phyloP scores from a whole-genome alignment of 2,329 filamentous ascomycete genomes.

The Aspergillus alliaceus region DNA sequence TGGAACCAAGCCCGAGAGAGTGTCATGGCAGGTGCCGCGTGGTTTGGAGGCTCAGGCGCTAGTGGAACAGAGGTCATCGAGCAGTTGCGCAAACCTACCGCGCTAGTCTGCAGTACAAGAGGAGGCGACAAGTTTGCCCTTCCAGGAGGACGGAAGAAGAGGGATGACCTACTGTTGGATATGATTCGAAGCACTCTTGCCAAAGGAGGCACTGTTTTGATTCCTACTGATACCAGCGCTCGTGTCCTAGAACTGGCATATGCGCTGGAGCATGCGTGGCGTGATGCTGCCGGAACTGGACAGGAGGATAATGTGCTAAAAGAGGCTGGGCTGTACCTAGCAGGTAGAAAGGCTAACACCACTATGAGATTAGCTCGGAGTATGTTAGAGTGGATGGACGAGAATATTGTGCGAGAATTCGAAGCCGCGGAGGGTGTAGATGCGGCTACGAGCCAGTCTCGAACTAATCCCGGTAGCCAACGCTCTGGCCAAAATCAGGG shows the following conservation, averaged over 20 bases:
- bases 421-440: conserved; percentile 60
- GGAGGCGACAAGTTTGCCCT: conserved; percentile 72
- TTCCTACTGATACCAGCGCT: conserved; percentile 94
- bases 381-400: conserved; percentile 99
- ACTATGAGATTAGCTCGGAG: conserved; percentile 89
- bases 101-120: conserved; percentile 85
- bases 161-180: conserved; percentile 81
- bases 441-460: conserved; percentile 33
- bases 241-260: conserved; percentile 90
- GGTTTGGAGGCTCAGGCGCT: conserved; percentile 78
- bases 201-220: conserved; percentile 84
- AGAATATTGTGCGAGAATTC: conserved; percentile 88
- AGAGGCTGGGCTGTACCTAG: conserved; percentile 69
- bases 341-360: conserved; percentile 80
- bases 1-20: conserved; percentile 99
- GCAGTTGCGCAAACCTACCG: conserved; percentile 87
- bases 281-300: conserved; percentile 57
- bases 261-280: conserved; percentile 89
- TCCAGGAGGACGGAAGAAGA: conserved; percentile 70
- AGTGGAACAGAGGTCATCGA: conserved; percentile 90
- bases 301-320: conserved; percentile 54
- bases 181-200: conserved; percentile 76
- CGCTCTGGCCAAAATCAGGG: conserved; percentile 35
- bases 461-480: conserved; percentile 45
- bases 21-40: conserved; percentile 88